These are phyloP conservation scores for Blastocystis sp. DNA, from an alignment of 352 stramenopile genomes.

Conservation along the genomic window DNA sequence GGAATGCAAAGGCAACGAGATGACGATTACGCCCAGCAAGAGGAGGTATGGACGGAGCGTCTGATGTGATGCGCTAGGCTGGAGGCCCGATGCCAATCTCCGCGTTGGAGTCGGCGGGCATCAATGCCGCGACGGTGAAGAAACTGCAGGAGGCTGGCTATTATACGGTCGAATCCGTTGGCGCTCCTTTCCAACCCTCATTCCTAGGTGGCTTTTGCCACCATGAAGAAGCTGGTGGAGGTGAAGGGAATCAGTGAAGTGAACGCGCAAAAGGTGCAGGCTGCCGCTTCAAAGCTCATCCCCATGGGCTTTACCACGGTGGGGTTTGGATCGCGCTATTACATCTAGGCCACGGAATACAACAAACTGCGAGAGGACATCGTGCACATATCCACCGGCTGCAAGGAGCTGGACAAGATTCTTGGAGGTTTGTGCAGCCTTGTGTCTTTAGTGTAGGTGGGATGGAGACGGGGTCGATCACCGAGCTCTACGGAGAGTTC, in stretches of 20 bases:
- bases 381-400: too few species aligned
- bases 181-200: background rate
- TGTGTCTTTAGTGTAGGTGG: slow-evolving; percentile 76
- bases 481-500: slow-evolving; percentile 97
- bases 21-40: background rate
- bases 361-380: too few species aligned
- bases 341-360: slow-evolving; percentile 80
- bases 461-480: slow-evolving; percentile 95
- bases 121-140: slow-evolving; percentile 93
- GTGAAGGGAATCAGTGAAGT: slow-evolving; percentile 89
- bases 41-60: slow-evolving; percentile 9
- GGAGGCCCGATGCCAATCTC: slow-evolving; percentile 67
- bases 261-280: slow-evolving; percentile 96
- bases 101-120: slow-evolving; percentile 88
- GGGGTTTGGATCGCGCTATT: background rate
- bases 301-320: slow-evolving; percentile 98
- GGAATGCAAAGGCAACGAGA: background rate
- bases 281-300: slow-evolving; percentile 91
- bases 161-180: slow-evolving; percentile 91
- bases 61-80: background rate
- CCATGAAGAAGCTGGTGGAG: slow-evolving; percentile 82
- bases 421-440: slow-evolving; percentile 77
- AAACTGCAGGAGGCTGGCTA: slow-evolving; percentile 94
- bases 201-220: slow-evolving; percentile 82
- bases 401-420: slow-evolving; percentile 78